Evolutionary conservation across 345 rosid species (phyloP), one percentile per base, ranked within the genome.

Genomic region (Angophora floribunda): DNA sequence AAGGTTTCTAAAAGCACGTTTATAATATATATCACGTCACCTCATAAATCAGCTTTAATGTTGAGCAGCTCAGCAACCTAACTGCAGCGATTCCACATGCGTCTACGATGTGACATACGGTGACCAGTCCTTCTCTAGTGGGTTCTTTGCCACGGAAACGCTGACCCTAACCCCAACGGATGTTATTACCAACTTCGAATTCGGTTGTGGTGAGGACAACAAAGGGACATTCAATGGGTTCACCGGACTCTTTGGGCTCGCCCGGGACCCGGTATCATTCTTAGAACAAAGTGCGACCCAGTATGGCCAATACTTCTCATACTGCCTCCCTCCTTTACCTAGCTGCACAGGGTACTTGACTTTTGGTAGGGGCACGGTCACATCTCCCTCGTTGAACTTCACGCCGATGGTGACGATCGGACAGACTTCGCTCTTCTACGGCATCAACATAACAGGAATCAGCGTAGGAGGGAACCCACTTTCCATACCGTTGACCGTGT

Each of bases 131-230:
- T 36, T 4, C 55, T 85, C 91, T 4, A 12, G 0, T 17, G 91
- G 93, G 28, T 30, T 85, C 26, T 88, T 15, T 61, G 86, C 85
- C 17, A 85, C 75, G 0, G 93, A 92, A 3, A 78, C 88, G 24
- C 88, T 92, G 47, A 63, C 91, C 24, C 17, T 91, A 41, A 47
- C 84, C 6, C 47, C 87, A 3, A 8, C 78, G 3, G 88, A 36
- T 53, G 32, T 78, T 10, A 49, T 87, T 7, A 22, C 85, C 4
- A 50, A 59, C 32, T 91, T 91, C 13, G 4, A 57, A 8, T 89
- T 90, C 28, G 94, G 94, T 26, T 91, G 94, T 52, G 85, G 89
- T 53, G 85, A 89, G 52, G 82, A 85, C 26, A 89, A 51, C 26
- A 45, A 8, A 8, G 89, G 87, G 12, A 2, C 15, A 11, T 89